Evolutionary conservation across 495 filamentous ascomycete species (phyloP), one percentile per base, ranked within the genome.

Genomic region (Glutinoglossum americanum): DNA sequence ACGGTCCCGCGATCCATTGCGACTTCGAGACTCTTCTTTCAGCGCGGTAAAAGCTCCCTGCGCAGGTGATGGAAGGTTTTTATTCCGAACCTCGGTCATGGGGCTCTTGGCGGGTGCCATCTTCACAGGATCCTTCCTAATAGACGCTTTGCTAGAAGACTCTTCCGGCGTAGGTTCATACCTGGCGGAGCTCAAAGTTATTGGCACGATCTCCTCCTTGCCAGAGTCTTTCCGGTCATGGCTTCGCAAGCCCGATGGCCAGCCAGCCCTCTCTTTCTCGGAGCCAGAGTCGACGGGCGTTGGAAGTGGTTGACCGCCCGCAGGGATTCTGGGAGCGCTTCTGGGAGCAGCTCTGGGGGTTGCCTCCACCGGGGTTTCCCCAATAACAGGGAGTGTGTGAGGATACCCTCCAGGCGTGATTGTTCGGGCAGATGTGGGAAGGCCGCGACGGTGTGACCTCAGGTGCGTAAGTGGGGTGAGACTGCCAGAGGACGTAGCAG

Each of bases 331-430:
- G n/a, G 5, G 25, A 27, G 13, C n/a, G n/a, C 21, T 25, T 27
- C 47, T 49, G 47, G 47, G 25, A 49, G 47, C 5, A 13, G 27
- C 21, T 9, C 76, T 75, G 19, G 78, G 71, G 21, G 76, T 73
- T 8, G 70, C 70, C 61, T 80, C 75, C 7, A 80, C 69, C 3
- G 78, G 79, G 1, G 83, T 82, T 66, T 95, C 90, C 8, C 85
- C 85, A 60, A 89, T 89, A 0, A 90, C 92, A 13, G 90, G 83
- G 21, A 94, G 74, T 39, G 87, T 79, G 60, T 79, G 72, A 47
- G 71, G 71, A 59, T 82, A 89, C 10, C 75, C 80, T 55, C 79
- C 77, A n/a, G 87, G 82, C 0, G 84, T 88, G 1, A 72, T 77
- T 1, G 87, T 83, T 33, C 84, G 76, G 4, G 85, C 85, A 32